Percentiles rank a stretch among this genome's conserved stretches.
These are phyloP conservation scores for Sarocladium kiliense DNA, from an alignment of 2,329 filamentous ascomycete species.

Conservation along the genomic window DNA sequence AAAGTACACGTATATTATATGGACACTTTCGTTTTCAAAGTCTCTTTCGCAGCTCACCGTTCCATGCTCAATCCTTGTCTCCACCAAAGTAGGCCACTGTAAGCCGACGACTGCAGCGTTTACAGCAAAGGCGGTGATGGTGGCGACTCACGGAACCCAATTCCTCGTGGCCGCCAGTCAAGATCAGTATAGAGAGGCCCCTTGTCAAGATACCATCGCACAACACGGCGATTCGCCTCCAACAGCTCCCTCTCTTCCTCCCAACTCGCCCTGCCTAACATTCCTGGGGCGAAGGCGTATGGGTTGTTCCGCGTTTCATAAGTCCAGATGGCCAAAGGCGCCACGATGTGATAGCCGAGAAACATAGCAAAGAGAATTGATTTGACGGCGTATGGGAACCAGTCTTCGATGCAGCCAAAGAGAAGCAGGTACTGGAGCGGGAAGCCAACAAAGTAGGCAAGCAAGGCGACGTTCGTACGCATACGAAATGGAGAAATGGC, in stretches of 20 bases:
- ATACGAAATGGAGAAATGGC: not conserved
- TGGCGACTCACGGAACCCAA: not conserved
- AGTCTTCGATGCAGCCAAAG: not conserved
- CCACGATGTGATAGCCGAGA: not conserved
- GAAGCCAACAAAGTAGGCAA: not conserved
- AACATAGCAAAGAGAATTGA: not conserved
- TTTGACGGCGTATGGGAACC: not conserved
- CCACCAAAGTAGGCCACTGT: too few species aligned
- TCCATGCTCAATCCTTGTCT: too few species aligned
- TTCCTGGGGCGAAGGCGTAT: not conserved
- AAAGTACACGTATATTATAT: too few species aligned
- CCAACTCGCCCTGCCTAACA: not conserved
- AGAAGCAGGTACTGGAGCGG: not conserved
- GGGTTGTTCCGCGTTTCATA: not conserved
- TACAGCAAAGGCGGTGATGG: not conserved
- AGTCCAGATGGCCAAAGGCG: not conserved
- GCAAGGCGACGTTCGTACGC: not conserved
- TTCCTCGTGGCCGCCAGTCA: not conserved
- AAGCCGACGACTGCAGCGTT: not conserved
- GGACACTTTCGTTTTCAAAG: too few species aligned
- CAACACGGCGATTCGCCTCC: not conserved
- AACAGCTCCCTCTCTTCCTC: not conserved
- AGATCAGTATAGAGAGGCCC: not conserved
- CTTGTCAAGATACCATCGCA: not conserved
- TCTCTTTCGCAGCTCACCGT: too few species aligned